Conservation (phyloP, 108 stramenopile species). For the Chaetoceros muelleri region DNA sequence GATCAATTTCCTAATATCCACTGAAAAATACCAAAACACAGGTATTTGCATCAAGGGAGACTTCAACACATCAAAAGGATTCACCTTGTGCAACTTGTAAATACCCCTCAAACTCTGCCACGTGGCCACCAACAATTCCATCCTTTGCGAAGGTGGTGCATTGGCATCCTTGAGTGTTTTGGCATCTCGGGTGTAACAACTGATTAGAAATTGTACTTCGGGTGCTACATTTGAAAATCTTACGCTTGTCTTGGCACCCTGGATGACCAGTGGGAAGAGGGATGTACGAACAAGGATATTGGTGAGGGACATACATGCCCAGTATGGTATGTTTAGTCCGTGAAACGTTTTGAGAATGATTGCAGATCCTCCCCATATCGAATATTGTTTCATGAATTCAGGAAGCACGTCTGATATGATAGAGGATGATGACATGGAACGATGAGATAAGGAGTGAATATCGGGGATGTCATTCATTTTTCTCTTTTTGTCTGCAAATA, state of each 20-base stretch:
- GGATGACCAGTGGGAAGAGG: slow-evolving; percentile 60
- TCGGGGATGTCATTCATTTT: too few species aligned
- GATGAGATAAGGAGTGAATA: too few species aligned
- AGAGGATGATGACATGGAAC: too few species aligned
- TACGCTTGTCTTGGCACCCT: slow-evolving; percentile 48
- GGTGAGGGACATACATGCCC: slow-evolving; percentile 66
- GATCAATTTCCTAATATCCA: slow-evolving; percentile 71
- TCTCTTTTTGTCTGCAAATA: too few species aligned
- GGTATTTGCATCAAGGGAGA: slow-evolving; percentile 74
- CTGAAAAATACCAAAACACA: slow-evolving; percentile 64
- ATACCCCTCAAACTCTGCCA: slow-evolving; percentile 36
- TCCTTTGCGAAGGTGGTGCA: slow-evolving; percentile 15
- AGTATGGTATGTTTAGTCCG: slow-evolving; percentile 45
- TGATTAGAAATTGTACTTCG: slow-evolving; percentile 71
- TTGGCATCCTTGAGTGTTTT: slow-evolving; percentile 34
- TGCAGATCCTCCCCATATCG: slow-evolving; percentile 64
- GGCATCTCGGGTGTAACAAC: slow-evolving; percentile 55
- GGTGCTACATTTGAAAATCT: slow-evolving; percentile 66
- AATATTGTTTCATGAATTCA: slow-evolving; percentile 31
- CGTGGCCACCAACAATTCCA: slow-evolving; percentile 31
- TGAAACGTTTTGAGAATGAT: slow-evolving; percentile 47
- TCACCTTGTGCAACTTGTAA: slow-evolving; percentile 57
- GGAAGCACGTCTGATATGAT: too few species aligned
- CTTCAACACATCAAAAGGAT: slow-evolving; percentile 62
- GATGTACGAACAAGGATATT: slow-evolving; percentile 46